Percentiles rank a stretch among this genome's conserved stretches.
These are phyloP conservation scores for Lentinus polychrous DNA, from an alignment of 1,284 basidiomycete genomes.

Conservation along the genomic window DNA sequence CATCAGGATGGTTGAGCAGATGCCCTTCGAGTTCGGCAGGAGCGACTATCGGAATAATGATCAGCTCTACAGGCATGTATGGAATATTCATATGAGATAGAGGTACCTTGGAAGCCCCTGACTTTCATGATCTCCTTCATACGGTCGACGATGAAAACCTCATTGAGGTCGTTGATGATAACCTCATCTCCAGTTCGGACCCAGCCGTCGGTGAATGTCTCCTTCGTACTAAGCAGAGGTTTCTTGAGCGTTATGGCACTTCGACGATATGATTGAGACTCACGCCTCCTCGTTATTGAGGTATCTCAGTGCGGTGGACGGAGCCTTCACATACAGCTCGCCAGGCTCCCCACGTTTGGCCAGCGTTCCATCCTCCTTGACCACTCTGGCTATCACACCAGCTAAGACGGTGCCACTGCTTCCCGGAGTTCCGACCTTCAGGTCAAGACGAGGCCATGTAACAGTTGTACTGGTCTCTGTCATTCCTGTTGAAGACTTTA, in stretches of 20 bases:
- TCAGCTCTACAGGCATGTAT: not conserved
- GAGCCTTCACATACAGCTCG: conserved; percentile 34
- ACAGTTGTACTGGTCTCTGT: conserved; percentile 45
- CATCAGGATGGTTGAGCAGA: conserved; percentile 63
- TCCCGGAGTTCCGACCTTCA: conserved; percentile 22
- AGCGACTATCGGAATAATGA: conserved; percentile 28
- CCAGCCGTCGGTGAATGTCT: conserved; percentile 39
- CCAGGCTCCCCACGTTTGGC: conserved; percentile 34
- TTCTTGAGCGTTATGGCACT: not conserved
- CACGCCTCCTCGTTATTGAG: conserved; percentile 39
- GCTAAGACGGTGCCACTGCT: conserved; percentile 33
- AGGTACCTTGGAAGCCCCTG: conserved; percentile 49
- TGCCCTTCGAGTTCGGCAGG: conserved; percentile 42
- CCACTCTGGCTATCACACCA: conserved; percentile 30
- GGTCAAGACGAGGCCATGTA: conserved; percentile 19
- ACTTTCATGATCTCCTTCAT: conserved; percentile 60
- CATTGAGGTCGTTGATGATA: conserved; percentile 30
- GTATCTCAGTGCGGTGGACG: conserved; percentile 38
- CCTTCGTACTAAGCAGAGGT: conserved; percentile 26
- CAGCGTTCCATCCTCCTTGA: conserved; percentile 32
- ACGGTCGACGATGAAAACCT: conserved; percentile 38
- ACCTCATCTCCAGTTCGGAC: conserved; percentile 40
- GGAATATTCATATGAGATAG: not conserved
- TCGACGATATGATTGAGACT: conserved; percentile 21
- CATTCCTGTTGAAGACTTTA: conserved; percentile 24